Evolutionary conservation across 805 yeast species (phyloP), one percentile per base, ranked within the genome.

Genomic region (Starmerella khaoyaiensis): DNA sequence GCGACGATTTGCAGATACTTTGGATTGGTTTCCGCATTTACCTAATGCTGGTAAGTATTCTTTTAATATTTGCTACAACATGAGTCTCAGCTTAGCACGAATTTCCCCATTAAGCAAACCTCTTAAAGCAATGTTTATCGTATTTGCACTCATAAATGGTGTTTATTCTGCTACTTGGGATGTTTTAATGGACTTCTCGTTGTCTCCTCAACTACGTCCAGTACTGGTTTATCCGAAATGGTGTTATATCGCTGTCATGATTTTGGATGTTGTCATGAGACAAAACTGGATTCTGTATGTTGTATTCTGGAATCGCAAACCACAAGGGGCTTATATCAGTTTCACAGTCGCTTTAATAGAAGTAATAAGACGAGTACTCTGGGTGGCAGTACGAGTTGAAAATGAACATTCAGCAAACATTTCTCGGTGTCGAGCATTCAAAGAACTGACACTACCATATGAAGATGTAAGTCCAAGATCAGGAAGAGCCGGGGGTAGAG

Each of bases 391-490:
- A 63, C 75, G 98, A 61, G 79, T 90, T 69, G 98, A 90, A 50
- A 90, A 90, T 58, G 97, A 90, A 58, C 98, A 90, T 57, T 77
- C 86, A 32, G 76, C 96, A 0, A 87, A 87, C 54, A 94, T 84
- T 9, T 74, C 74, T 38, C 61, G 83, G 30, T 80, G 76, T 58
- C 69, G 93, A 46, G 97, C 96, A 0, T 76, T 93, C 8, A 72
- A 93, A 40, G 95, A 87, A 43, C 63, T 82, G 8, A 81, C 87
- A 2, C 60, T 87, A 37, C 98, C 98, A 0, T 87, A 83, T 45
- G 71, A 37, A 15, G 40, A 46, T 17, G 16, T 39, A 5, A 10
- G 21, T 12, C 6, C 28, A 17, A 8, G 33, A 28, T 15, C 16
- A 5, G n/a, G 28, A 35, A 9, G 23, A 19, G 5, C 15, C 28